These are phyloP conservation scores for Diospyros kaki DNA, from an alignment of 148 eudicot genomes.

Conservation along the genomic window DNA sequence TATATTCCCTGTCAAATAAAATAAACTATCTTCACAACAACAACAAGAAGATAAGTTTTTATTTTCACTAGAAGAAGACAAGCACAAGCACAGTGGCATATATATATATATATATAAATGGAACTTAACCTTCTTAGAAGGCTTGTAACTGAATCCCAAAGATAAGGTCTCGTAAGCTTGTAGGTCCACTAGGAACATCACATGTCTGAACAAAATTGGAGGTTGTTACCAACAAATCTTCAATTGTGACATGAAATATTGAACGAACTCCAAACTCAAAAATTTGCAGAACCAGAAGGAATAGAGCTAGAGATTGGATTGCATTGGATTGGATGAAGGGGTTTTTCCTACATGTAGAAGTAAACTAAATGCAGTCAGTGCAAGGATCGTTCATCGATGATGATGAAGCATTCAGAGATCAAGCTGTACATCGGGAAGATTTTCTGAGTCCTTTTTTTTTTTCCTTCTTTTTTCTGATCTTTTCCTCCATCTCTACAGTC, in stretches of 20 bases:
- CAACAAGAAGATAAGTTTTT: neutral
- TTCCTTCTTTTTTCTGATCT: neutral
- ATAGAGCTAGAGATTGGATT: constrained; percentile 3
- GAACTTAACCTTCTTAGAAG: constrained; percentile 11
- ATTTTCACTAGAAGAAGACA: too few relatives aligned
- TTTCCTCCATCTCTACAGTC: constrained; percentile 27
- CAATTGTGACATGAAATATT: neutral
- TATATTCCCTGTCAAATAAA: too few relatives aligned
- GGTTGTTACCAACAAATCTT: neutral
- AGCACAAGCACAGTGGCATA: too few relatives aligned
- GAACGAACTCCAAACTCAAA: neutral
- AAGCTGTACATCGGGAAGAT: constrained; percentile 43
- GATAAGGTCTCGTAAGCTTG: neutral
- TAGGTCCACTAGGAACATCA: neutral
- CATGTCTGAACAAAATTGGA: constrained; percentile 2
- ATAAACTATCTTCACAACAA: neutral
- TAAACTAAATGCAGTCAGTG: neutral
- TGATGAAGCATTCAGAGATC: constrained; percentile 14
- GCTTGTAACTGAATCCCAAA: neutral
- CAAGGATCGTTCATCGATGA: neutral
- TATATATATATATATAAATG: neutral
- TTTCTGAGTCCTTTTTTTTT: constrained; percentile 2
- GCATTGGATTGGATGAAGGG: constrained; percentile 3
- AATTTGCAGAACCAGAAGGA: neutral
- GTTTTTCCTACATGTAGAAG: constrained; percentile 14